phyloP scores from a whole-genome alignment of 2,329 filamentous ascomycete genomes.

The Trichocomaceae sp. region DNA sequence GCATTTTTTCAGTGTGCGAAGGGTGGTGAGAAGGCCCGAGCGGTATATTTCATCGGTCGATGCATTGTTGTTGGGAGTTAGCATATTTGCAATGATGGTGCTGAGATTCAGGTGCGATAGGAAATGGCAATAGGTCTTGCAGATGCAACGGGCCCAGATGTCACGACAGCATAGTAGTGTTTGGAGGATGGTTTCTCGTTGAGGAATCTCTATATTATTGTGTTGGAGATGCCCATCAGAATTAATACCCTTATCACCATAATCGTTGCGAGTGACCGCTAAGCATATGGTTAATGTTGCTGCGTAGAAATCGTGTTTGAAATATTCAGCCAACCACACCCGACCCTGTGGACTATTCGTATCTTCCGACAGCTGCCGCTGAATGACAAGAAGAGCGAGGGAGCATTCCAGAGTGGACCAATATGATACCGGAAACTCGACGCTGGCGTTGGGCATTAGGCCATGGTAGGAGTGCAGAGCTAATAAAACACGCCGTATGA shows the following conservation, averaged over 20 bases:
- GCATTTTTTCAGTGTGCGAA: slow-evolving; percentile 11
- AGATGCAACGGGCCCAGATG: slow-evolving; percentile 45
- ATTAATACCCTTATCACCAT: slow-evolving; percentile 7
- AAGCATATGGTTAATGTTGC: slow-evolving; percentile 18
- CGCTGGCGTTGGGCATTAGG: slow-evolving; percentile 17
- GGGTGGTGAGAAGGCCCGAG: slow-evolving; percentile 1
- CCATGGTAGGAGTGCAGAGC: slow-evolving; percentile 24
- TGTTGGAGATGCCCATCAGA: not conserved
- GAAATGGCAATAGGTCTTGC: slow-evolving; percentile 14
- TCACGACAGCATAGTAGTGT: slow-evolving; percentile 17
- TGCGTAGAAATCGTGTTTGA: slow-evolving; percentile 18
- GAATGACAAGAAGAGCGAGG: slow-evolving; percentile 24
- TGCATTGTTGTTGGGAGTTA: not conserved
- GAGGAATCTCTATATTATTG: slow-evolving; percentile 12
- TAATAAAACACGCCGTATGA: slow-evolving; percentile 23
- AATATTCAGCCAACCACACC: slow-evolving; percentile 17
- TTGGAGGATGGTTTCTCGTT: slow-evolving; percentile 17
- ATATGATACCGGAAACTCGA: slow-evolving; percentile 24
- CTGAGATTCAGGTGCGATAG: slow-evolving; percentile 12
- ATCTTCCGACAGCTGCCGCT: slow-evolving; percentile 21
- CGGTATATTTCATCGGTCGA: not conserved
- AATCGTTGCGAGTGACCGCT: slow-evolving; percentile 14
- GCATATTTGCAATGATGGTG: slow-evolving; percentile 7
- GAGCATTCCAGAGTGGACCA: slow-evolving; percentile 28
- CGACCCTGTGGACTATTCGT: slow-evolving; percentile 7